Evolutionary conservation across 345 rosid species (phyloP).

Genomic region (Abelmoschus esculentus): DNA sequence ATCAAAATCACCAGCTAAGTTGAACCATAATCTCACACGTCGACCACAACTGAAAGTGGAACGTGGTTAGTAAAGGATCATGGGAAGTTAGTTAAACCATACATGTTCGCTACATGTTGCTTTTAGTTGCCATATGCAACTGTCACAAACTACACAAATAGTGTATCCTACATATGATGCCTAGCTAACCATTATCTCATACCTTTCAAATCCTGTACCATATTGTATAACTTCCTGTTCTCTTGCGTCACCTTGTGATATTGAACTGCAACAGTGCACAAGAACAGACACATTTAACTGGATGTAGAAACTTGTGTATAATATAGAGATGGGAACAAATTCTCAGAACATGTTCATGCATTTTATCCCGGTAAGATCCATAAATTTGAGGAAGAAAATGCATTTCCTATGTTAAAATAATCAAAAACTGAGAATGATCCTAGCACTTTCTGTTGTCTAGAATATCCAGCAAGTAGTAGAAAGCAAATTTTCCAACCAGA

Average conservation of each 20-base stretch:
- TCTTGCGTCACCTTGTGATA: conserved; percentile 78
- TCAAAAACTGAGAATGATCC: neutral
- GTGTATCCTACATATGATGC: too few relatives aligned
- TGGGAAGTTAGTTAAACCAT: too few relatives aligned
- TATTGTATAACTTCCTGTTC: conserved; percentile 74
- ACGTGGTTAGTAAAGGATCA: too few relatives aligned
- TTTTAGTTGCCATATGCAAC: too few relatives aligned
- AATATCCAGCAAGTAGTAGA: neutral
- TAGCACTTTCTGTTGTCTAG: neutral
- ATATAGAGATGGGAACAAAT: neutral
- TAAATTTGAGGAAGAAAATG: neutral
- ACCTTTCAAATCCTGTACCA: conserved; percentile 99
- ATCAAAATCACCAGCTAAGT: too few relatives aligned
- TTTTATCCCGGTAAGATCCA: neutral
- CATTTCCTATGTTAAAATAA: neutral
- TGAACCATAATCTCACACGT: too few relatives aligned
- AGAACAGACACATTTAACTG: neutral
- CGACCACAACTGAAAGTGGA: too few relatives aligned
- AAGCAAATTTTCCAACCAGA: neutral
- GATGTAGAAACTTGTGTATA: neutral
- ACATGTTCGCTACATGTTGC: too few relatives aligned
- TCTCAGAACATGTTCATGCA: neutral
- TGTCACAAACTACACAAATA: too few relatives aligned
- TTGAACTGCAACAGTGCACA: conserved; percentile 42
- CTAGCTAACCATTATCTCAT: conserved; percentile 1